phyloP scores from a whole-genome alignment of 495 filamentous ascomycete genomes.

The Hypoxylon rickii region DNA sequence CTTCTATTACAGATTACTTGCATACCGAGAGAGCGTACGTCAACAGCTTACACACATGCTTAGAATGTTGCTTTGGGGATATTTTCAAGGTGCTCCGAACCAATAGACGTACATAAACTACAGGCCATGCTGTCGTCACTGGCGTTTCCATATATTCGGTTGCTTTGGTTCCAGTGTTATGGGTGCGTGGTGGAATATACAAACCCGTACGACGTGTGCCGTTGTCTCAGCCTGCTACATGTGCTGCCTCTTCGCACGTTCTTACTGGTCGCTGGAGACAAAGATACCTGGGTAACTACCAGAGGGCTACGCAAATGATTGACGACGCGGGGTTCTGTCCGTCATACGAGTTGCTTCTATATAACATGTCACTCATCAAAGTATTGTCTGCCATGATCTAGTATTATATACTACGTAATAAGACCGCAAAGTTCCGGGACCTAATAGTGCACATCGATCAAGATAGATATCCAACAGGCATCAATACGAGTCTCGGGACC shows the following conservation, averaged over 20 bases:
- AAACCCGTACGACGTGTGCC: conserved; percentile 15
- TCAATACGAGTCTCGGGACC: too few species aligned
- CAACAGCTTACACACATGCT: conserved; percentile 14
- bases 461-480: too few species aligned
- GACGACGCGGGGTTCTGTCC: background rate
- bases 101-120: conserved; percentile 1
- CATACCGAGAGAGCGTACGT: conserved; percentile 20
- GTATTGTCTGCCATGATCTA: too few species aligned
- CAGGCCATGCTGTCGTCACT: background rate
- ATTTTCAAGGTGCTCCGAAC: background rate
- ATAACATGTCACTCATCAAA: too few species aligned
- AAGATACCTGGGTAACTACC: background rate
- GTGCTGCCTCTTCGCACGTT: conserved; percentile 1
- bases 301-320: background rate
- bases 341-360: background rate
- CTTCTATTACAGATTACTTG: conserved; percentile 16
- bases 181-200: conserved; percentile 3
- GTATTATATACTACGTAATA: too few species aligned
- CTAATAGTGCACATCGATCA: too few species aligned
- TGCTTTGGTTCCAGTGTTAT: too few species aligned
- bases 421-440: too few species aligned
- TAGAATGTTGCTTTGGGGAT: background rate
- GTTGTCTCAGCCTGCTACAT: conserved; percentile 11
- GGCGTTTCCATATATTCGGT: background rate
- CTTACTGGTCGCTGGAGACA: conserved; percentile 1